phyloP scores from a whole-genome alignment of 2,329 filamentous ascomycete species.

The Ilyonectria destructans region DNA sequence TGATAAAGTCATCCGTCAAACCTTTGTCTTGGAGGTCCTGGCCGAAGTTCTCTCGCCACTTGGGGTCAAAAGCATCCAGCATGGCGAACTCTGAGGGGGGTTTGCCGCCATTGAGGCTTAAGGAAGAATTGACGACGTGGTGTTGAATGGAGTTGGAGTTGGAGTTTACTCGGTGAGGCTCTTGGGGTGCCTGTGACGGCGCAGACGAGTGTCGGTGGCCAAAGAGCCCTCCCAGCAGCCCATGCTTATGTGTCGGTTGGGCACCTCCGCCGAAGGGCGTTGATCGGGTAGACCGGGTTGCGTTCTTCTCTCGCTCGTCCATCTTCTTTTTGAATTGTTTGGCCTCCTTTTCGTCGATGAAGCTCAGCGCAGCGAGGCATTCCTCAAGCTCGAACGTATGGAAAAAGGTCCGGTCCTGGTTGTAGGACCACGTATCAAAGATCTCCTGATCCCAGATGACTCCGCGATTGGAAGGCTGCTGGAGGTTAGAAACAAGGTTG shows the following conservation, averaged over 20 bases:
- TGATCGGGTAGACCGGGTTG: constrained; percentile 86
- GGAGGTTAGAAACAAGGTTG: constrained; percentile 36
- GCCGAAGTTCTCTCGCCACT: constrained; percentile 78
- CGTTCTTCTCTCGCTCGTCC: constrained; percentile 95
- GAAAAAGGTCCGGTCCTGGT: constrained; percentile 98
- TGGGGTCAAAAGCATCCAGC: constrained; percentile 76
- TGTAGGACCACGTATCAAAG: constrained; percentile 95
- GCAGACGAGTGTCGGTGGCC: constrained; percentile 74
- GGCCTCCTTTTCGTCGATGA: constrained; percentile 97
- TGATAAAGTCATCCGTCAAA: constrained; percentile 77
- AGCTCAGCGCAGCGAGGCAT: constrained; percentile 91
- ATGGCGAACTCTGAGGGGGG: constrained; percentile 72
- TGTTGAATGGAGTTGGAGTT: constrained; percentile 56
- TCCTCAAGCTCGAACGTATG: constrained; percentile 97
- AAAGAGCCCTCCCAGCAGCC: constrained; percentile 75
- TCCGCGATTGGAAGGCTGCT: constrained; percentile 81
- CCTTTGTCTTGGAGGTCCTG: constrained; percentile 76
- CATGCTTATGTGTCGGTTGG: constrained; percentile 59
- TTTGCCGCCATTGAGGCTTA: constrained; percentile 64
- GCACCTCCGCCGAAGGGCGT: constrained; percentile 79
- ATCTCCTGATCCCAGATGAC: constrained; percentile 99
- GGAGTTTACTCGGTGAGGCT: constrained; percentile 63
- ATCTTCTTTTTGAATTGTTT: constrained; percentile 98
- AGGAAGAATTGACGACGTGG: constrained; percentile 59
- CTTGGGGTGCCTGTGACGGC: constrained; percentile 72